Conservation (phyloP, 345 rosid species). For the Euphorbia peplus region DNA sequence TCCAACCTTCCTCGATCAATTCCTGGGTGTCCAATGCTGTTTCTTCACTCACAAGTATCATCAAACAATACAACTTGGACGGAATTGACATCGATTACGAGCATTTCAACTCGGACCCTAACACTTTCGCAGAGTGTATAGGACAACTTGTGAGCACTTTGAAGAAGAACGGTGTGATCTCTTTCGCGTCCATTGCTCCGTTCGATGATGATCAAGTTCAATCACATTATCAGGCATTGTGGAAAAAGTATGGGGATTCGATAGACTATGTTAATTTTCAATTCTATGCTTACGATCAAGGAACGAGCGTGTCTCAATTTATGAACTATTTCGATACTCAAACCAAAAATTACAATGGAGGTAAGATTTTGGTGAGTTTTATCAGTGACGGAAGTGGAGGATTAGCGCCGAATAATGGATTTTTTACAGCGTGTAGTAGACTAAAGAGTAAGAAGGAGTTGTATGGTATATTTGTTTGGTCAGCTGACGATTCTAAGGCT, state of each 20-base stretch:
- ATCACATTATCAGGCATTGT: constrained; percentile 12
- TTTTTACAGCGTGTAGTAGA: constrained; percentile 11
- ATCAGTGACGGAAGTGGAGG: constrained; percentile 15
- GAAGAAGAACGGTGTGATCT: constrained; percentile 9
- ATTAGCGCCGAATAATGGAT: constrained; percentile 10
- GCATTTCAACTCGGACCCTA: constrained; percentile 10
- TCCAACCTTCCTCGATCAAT: background rate
- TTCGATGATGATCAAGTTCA: constrained; percentile 15
- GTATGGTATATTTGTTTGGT: constrained; percentile 16
- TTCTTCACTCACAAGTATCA: constrained; percentile 11
- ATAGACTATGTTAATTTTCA: constrained; percentile 18
- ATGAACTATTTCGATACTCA: background rate
- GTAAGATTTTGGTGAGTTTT: constrained; percentile 15
- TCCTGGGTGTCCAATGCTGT: constrained; percentile 21
- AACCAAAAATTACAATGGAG: constrained; percentile 8
- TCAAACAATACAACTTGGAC: constrained; percentile 10
- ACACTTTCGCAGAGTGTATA: constrained; percentile 6
- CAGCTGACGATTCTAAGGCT: constrained; percentile 12
- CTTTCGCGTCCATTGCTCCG: constrained; percentile 19
- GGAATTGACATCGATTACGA: constrained; percentile 20
- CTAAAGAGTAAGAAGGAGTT: constrained; percentile 10
- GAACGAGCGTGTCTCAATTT: constrained; percentile 6
- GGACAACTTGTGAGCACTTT: constrained; percentile 11
- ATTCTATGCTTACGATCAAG: constrained; percentile 13
- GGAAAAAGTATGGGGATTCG: constrained; percentile 9